Conservation (phyloP, 2,329 filamentous ascomycete genomes). For the Cytospora leucostoma region DNA sequence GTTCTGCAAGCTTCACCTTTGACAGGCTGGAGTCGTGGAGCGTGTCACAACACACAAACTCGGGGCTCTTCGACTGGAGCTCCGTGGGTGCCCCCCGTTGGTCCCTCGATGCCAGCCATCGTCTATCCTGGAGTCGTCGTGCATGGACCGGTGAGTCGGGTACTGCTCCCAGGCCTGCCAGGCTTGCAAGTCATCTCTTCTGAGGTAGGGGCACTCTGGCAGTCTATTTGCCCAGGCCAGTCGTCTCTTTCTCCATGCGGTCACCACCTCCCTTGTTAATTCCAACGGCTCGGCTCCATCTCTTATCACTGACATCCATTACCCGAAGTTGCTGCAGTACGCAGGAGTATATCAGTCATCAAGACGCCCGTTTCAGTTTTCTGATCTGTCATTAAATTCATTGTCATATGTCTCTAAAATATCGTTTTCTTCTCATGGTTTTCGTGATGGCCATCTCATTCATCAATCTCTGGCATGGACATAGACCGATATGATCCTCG, state of each 20-base stretch:
- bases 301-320: conserved; percentile 13
- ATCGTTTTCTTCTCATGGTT: not conserved
- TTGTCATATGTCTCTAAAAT: not conserved
- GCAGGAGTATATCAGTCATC: not conserved
- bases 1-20: conserved; percentile 15
- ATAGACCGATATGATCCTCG: conserved; percentile 16
- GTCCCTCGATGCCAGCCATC: not conserved
- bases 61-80: not conserved
- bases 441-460: conserved; percentile 1
- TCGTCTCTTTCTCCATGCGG: not conserved
- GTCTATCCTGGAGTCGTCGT: not conserved
- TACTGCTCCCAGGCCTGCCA: conserved; percentile 7
- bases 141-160: conserved; percentile 15
- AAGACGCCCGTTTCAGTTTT: conserved; percentile 9
- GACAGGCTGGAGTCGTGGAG: conserved; percentile 18
- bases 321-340: not conserved
- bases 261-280: conserved; percentile 6
- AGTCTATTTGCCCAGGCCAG: conserved; percentile 6
- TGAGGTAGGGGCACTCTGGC: not conserved
- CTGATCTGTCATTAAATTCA: conserved; percentile 23
- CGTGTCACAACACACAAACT: not conserved
- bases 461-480: not conserved
- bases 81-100: not conserved
- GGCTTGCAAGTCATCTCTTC: not conserved
- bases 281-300: conserved; percentile 10